Evolutionary conservation across 306 rosid species (phyloP).

Genomic region (Neltuma alba): DNA sequence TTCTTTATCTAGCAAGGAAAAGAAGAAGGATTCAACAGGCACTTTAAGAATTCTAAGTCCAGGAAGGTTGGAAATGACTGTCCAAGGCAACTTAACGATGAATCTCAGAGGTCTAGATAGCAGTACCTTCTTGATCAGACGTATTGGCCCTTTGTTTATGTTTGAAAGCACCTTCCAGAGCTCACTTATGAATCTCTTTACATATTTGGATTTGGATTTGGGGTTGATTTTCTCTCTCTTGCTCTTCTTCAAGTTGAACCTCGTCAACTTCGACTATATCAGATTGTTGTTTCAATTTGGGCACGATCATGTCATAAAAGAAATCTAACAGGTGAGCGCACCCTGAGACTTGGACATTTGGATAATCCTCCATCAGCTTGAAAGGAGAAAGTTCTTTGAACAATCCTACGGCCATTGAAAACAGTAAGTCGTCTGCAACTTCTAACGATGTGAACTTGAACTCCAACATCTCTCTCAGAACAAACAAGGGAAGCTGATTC

Average conservation of each 20-base stretch:
- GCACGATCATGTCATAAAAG: conserved; percentile 59
- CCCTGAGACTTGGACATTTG: conserved; percentile 43
- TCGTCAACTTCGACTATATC: conserved; percentile 39
- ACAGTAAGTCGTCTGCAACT: conserved; percentile 51
- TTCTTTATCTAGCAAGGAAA: conserved; percentile 36
- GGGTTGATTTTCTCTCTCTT: conserved; percentile 6
- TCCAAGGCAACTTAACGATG: conserved; percentile 64
- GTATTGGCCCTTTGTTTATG: conserved; percentile 52
- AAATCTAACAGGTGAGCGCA: conserved; percentile 69
- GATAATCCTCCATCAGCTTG: conserved; percentile 46
- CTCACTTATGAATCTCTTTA: conserved; percentile 39
- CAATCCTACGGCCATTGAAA: conserved; percentile 58
- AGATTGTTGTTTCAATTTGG: conserved; percentile 36
- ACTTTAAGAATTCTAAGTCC: conserved; percentile 44
- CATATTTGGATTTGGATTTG: conserved; percentile 21
- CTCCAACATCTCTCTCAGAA: conserved; percentile 60
- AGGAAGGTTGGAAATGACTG: conserved; percentile 60
- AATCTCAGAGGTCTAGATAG: conserved; percentile 48
- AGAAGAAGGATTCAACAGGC: conserved; percentile 37
- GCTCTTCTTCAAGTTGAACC: conserved; percentile 26
- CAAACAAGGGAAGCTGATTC: conserved; percentile 79
- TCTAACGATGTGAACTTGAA: conserved; percentile 47
- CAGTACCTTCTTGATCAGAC: conserved; percentile 41
- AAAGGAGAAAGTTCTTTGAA: conserved; percentile 69
- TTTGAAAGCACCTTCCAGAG: conserved; percentile 61